phyloP scores from a whole-genome alignment of 2,329 filamentous ascomycete species.

The Fusarium sp. region DNA sequence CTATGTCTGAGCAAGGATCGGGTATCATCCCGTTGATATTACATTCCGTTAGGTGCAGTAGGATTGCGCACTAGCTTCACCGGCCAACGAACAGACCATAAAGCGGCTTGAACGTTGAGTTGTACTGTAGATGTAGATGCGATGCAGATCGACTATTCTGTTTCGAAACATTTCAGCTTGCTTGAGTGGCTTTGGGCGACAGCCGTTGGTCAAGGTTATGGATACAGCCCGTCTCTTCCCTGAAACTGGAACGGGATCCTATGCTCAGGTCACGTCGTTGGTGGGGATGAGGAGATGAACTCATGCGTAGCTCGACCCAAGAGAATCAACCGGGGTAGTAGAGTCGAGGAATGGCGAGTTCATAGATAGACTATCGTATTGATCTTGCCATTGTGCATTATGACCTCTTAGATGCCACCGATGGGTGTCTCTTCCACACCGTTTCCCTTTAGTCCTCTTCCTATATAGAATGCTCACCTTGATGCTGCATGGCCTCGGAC shows the following conservation, averaged over 20 bases:
- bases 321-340: slow-evolving; percentile 12
- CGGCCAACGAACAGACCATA: slow-evolving; percentile 39
- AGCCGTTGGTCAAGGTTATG: not conserved
- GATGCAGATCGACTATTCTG: slow-evolving; percentile 29
- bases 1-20: slow-evolving; percentile 45
- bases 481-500: slow-evolving; percentile 29
- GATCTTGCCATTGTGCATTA: not conserved
- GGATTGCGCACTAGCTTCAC: slow-evolving; percentile 42
- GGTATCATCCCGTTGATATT: slow-evolving; percentile 47
- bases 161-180: slow-evolving; percentile 9
- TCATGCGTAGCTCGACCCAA: slow-evolving; percentile 24
- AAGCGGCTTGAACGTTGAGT: slow-evolving; percentile 30
- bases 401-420: not conserved
- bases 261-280: slow-evolving; percentile 19
- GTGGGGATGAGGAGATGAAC: slow-evolving; percentile 39
- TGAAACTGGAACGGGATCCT: slow-evolving; percentile 12
- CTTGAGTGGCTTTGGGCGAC: not conserved
- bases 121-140: not conserved
- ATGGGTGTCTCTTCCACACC: slow-evolving; percentile 9
- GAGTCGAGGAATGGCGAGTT: not conserved
- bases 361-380: not conserved
- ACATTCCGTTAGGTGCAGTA: slow-evolving; percentile 39
- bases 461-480: slow-evolving; percentile 10
- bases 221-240: not conserved
- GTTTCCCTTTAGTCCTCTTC: slow-evolving; percentile 14